Evolutionary conservation across 257 asterid species (phyloP), one percentile per base, ranked within the genome.

Genomic region (Misopates orontium): DNA sequence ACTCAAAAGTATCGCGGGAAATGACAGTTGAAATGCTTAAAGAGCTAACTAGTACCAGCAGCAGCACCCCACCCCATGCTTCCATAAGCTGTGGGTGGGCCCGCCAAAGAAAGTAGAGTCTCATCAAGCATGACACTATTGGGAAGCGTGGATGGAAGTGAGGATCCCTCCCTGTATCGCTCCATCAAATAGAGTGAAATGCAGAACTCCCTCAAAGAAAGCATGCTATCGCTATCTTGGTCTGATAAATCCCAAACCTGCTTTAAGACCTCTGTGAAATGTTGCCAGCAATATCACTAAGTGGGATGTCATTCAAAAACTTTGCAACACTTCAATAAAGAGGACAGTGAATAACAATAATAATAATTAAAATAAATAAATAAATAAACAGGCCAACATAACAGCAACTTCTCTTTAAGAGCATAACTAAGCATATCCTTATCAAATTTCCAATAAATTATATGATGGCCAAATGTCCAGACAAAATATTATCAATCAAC

Each of bases 181-280:
- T 90, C 99, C 96, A 93, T 93, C 63, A 90, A 75, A 75, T 87
- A 93, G 65, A 93, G 90, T 31, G 99, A 91, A 69, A 90, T 25
- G 64, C 97, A 87, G 66, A 93, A 93, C 81, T 93, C 99, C 82
- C 99, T 88, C 74, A 93, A 75, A 56, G 97, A 84, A 61, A 93
- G 95, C 95, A 90, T 90, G 87, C 97, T 86, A 79, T 93, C 99
- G 71, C 69, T 80, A 75, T 93, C 99, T 86, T 90, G 95, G 78
- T 90, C 99, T 16, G 99, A 84, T 77, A 93, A 77, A 78, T 93
- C 99, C 99, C 99, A 93, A 24, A 93, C 85, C 86, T 93, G 95
- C 92, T 90, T 93, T 73, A 90, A 77, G 76, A 87, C 86, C 90
- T 93, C 99, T 93, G 95, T 40, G 60, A 80, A 78, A 78, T 62